Conservation (phyloP, 2,329 filamentous ascomycete genomes). For the Scorias spongiosa region DNA sequence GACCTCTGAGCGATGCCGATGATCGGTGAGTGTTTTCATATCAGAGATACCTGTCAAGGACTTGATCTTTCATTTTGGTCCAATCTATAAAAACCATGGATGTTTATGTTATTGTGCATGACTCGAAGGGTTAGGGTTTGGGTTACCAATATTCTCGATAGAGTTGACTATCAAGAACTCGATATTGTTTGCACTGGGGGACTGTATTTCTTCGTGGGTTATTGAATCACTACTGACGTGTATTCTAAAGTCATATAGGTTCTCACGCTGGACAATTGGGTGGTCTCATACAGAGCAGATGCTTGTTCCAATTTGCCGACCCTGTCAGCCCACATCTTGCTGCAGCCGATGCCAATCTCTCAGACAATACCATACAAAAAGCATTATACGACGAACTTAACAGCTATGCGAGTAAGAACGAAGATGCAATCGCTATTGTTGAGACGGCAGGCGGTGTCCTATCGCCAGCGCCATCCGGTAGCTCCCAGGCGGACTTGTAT, state of each 20-base stretch:
- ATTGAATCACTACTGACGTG: too few relatives aligned
- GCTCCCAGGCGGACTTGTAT: slow-evolving; percentile 64
- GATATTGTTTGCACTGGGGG: too few relatives aligned
- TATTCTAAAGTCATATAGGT: slow-evolving; percentile 40
- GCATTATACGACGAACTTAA: slow-evolving; percentile 26
- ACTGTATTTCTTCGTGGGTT: too few relatives aligned
- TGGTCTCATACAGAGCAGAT: slow-evolving; percentile 34
- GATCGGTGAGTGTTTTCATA: slow-evolving; percentile 35
- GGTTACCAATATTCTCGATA: not conserved
- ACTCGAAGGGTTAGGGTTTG: not conserved
- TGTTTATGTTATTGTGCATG: slow-evolving; percentile 1
- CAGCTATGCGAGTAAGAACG: slow-evolving; percentile 24
- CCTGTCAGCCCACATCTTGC: slow-evolving; percentile 68
- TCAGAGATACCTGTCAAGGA: not conserved
- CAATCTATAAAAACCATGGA: not conserved
- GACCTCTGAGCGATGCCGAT: slow-evolving; percentile 53
- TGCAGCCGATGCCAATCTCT: slow-evolving; percentile 26
- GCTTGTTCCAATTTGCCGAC: slow-evolving; percentile 56
- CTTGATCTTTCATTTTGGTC: too few relatives aligned
- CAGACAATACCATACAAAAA: not conserved
- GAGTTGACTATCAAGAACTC: not conserved
- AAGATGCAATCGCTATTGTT: slow-evolving; percentile 48
- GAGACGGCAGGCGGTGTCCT: slow-evolving; percentile 76
- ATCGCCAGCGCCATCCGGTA: slow-evolving; percentile 62
- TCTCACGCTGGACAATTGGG: slow-evolving; percentile 38